Percentiles rank a stretch among this genome's conserved stretches.
These are phyloP conservation scores for Fusarium decemcellulare DNA, from an alignment of 2,329 filamentous ascomycete genomes.

Conservation along the genomic window DNA sequence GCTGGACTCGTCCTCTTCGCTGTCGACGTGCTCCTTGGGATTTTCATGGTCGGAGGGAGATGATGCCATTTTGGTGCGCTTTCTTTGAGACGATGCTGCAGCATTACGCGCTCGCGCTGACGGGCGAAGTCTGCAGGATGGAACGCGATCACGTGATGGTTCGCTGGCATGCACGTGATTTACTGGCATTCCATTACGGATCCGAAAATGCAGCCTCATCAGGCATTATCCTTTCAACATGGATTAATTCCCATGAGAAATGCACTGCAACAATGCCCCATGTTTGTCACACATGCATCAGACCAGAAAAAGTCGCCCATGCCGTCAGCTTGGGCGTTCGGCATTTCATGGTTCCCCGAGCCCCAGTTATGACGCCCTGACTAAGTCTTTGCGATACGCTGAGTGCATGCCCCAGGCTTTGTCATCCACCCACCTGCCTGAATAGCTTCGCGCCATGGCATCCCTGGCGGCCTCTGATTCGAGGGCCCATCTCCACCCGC, in stretches of 20 bases:
- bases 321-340: conserved; percentile 4
- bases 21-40: conserved; percentile 1
- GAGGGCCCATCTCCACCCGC: neutral
- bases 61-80: conserved; percentile 21
- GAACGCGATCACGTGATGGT: conserved; percentile 1
- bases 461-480: conserved; percentile 14
- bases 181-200: too few species aligned
- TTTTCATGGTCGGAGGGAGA: conserved; percentile 27
- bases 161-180: conserved; percentile 10
- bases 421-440: conserved; percentile 17
- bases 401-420: conserved; percentile 21
- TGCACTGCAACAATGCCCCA: too few species aligned
- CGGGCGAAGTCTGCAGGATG: conserved; percentile 13
- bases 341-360: conserved; percentile 27
- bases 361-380: conserved; percentile 4
- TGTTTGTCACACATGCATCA: too few species aligned
- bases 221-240: neutral
- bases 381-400: conserved; percentile 16
- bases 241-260: neutral
- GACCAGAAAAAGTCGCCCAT: neutral
- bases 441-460: conserved; percentile 9
- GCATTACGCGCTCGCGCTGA: conserved; percentile 18
- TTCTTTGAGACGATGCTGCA: neutral
- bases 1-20: conserved; percentile 13
- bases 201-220: neutral